Evolutionary conservation across 805 yeast species (phyloP), one percentile per base, ranked within the genome.

Genomic region (Saccharomycopsis fibuligera): DNA sequence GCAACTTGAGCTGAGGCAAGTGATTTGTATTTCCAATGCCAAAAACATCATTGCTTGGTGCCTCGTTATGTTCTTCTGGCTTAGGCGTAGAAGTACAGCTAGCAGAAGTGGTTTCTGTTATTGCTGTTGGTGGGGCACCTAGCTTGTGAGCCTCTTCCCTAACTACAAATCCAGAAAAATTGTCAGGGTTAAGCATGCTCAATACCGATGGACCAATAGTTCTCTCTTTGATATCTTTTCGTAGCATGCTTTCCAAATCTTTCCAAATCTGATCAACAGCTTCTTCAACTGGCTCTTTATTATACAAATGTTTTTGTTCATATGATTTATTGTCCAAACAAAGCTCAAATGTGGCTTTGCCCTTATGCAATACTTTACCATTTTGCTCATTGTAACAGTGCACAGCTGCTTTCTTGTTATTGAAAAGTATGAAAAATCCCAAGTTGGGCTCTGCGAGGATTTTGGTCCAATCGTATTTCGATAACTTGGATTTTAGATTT

Each of bases 391-490:
- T 68, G 57, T 74, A 83, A 55, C 87, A 83, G 29, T 69, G 62
- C 53, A 75, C 74, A 27, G 86, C 83, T 52, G 81, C 86, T 31
- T 64, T 64, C 12, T 73, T 62, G 16, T 74, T 70, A 56, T 79
- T 79, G 63, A 88, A 88, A 1, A 86, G 80, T 35, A 87, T 69
- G 57, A 75, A 87, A 56, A 83, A 82, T 0, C 96, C 96, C 1
- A 73, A 62, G 40, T 62, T 63, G 0, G 57, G 55, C 54, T 84
- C 90, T 3, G 78, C 71, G 43, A 83, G 60, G 2, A 87, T 77
- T 47, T 85, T 69, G 0, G 79, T 75, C 81, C 88, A 83, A 47
- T 75, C 76, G 58, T 83, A 83, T 42, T 72, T 74, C 36, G 72
- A 72, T 29, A 87, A 66, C 27, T 72, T 69, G 24, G 74, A 70